These are phyloP conservation scores for Schizochytrium sp. DNA, from an alignment of 108 stramenopile genomes.

Conservation along the genomic window DNA sequence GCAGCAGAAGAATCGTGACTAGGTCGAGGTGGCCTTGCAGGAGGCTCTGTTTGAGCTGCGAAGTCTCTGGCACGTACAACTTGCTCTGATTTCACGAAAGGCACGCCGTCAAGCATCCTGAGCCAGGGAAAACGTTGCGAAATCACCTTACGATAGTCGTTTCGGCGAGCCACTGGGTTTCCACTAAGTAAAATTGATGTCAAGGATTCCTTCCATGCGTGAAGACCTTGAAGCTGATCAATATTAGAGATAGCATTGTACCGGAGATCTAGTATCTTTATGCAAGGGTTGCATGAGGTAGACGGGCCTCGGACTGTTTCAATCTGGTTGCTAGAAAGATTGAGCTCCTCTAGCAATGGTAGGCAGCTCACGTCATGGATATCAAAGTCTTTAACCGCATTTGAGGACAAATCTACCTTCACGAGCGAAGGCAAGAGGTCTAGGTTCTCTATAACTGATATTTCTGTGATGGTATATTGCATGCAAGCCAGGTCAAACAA, in stretches of 20 bases:
- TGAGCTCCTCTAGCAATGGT: not conserved
- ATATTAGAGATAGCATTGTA: not conserved
- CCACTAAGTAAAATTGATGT: not conserved
- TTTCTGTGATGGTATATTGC: not conserved
- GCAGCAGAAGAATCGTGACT: not conserved
- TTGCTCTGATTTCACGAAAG: not conserved
- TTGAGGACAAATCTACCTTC: not conserved
- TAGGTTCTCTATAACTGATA: not conserved
- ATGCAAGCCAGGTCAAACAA: no score
- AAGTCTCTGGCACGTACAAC: not conserved
- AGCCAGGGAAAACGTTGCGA: slow-evolving; percentile 6
- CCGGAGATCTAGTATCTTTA: not conserved
- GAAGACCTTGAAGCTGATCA: not conserved
- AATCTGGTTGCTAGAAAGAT: slow-evolving; percentile 1
- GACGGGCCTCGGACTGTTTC: not conserved
- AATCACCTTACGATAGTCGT: not conserved
- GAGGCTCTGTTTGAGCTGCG: slow-evolving; percentile 2
- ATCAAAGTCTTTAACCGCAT: not conserved
- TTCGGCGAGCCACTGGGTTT: not conserved
- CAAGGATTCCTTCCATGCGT: not conserved
- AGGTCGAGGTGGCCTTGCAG: not conserved
- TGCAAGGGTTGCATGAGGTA: not conserved
- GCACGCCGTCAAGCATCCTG: not conserved
- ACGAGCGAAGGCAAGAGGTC: not conserved
- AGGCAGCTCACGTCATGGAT: not conserved